Evolutionary conservation across 1,284 basidiomycete genomes (phyloP), one percentile per base, ranked within the genome.

Genomic region (Ganoderma sp.): DNA sequence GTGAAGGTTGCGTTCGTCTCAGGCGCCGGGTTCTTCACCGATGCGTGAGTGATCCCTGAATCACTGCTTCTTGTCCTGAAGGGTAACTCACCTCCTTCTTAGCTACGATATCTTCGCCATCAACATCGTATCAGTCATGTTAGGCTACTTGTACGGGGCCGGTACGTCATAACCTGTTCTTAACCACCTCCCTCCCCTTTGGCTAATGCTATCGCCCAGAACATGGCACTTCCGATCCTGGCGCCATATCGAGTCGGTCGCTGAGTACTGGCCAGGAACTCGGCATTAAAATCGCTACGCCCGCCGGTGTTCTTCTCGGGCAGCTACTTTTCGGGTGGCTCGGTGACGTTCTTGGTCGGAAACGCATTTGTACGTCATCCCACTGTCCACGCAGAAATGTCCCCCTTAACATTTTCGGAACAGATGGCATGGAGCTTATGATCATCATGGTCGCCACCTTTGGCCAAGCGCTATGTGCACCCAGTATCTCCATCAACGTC

Each of bases 1-100:
- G 85, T 90, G 67, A 93, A 91, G 77, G 85, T 94, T 65, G 88
- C 87, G 76, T 71, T 88, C 61, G 91, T 94, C 12, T 92, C 93
- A 2, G 91, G 92, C 69, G 90, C 90, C 12, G 93, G 93, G 59
- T 94, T 94, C 83, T 94, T 94, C 81, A 93, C 93, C 42, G 93
- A 93, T 81, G 90, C 91, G 86, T 92, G 75, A 76, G 88, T 79
- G 73, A 22, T 10, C 8, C 19, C n/a, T 34, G 22, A 25, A 22
- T 5, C 8, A 58, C n/a, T 56, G 25, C 28, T 63, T 50, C 41
- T 15, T 59, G 32, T 22, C 56, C 50, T n/a, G 34, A 50, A 19
- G 45, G 37, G 41, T 43, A 14, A 22, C 32, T 39, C 41, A 59
- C 48, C 32, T n/a, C 59, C 14, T 67, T 28, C 25, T 70, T 50